Base-by-base conservation (phyloP, 2,329 filamentous ascomycete genomes). In the Cladosporium sp. region DNA sequence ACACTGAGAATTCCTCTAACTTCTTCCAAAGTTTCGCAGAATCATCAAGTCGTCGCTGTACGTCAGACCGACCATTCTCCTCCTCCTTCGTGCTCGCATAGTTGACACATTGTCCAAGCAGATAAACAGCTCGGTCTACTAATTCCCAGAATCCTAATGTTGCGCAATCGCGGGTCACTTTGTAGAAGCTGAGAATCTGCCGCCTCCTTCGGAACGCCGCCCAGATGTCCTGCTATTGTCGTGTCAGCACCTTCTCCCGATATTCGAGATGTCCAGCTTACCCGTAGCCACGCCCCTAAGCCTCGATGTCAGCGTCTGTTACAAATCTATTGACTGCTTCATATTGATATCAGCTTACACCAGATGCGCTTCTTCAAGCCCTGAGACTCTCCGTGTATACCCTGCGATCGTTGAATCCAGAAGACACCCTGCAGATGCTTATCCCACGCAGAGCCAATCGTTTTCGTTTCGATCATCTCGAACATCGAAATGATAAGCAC, bases 181-280 rank as follows among this genome's bases (percentile, higher is more conserved):
- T 74, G 80, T 82, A 86, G 38, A 84, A 83, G 36, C 77, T 84
- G 50, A 84, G 76, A 0, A 79, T 77, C 8, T 78, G 74, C 3
- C 84, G 74, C 20, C 77, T 74, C 64, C 84, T 82, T 0, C 81
- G 76, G 61, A 85, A 84, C 0, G 84, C 83, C 0, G 82, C 83
- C 83, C 83, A 86, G 0, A 84, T 77, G 63, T 87, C 84, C 64
- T 87, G 84, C 12, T 82, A 75, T 4, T 86, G 71, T 83, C 84
- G 86, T n/a, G 36, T 25, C 14, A 47, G 43, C 25, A 17, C 15
- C 15, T 8, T 47, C 12, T 30, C 9, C 1, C 6, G 1, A 8
- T 6, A 30, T 47, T 14, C 1, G 1, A 28, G 5, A 25, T 12
- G 1, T 5, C 25, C 25, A 25, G 25, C 43, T 47, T 47, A 47